Conservation (phyloP, 1,284 basidiomycete genomes). For the Peniophora sp. region DNA sequence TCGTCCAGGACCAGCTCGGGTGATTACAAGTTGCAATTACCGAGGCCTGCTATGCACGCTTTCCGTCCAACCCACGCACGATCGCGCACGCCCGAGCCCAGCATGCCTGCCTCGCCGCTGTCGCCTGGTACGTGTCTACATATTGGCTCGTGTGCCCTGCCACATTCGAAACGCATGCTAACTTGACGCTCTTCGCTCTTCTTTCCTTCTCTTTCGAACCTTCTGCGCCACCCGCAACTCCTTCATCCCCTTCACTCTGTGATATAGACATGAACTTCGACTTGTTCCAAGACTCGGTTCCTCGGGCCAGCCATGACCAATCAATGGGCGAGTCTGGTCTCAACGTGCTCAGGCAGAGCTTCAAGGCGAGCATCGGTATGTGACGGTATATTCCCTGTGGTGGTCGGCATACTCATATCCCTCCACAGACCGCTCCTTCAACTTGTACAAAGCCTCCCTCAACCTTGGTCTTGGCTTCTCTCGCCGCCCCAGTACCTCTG, state of each 20-base stretch:
- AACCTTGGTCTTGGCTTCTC: neutral
- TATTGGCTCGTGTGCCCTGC: neutral
- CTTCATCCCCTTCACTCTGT: neutral
- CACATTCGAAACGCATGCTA: neutral
- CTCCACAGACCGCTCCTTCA: slow-evolving; percentile 4
- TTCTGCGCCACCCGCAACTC: neutral
- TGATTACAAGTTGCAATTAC: no score
- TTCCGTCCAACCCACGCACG: no score
- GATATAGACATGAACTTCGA: slow-evolving; percentile 12
- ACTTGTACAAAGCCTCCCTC: neutral
- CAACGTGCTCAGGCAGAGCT: slow-evolving; percentile 49
- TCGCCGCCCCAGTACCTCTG: slow-evolving; percentile 4
- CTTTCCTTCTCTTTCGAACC: slow-evolving; percentile 1
- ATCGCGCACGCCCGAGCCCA: neutral
- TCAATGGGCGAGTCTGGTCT: slow-evolving; percentile 19
- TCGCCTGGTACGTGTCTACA: slow-evolving; percentile 5
- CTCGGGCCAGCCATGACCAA: slow-evolving; percentile 12
- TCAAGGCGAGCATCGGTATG: slow-evolving; percentile 65
- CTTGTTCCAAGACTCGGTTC: slow-evolving; percentile 11
- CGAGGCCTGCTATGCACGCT: no score
- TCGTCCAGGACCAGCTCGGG: no score
- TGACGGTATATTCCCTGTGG: neutral
- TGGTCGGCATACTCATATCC: neutral
- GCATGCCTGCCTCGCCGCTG: slow-evolving; percentile 5
- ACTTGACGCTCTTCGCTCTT: neutral